Evolutionary conservation across 2,329 filamentous ascomycete species (phyloP).

Genomic region (Epichloe sylvatica): DNA sequence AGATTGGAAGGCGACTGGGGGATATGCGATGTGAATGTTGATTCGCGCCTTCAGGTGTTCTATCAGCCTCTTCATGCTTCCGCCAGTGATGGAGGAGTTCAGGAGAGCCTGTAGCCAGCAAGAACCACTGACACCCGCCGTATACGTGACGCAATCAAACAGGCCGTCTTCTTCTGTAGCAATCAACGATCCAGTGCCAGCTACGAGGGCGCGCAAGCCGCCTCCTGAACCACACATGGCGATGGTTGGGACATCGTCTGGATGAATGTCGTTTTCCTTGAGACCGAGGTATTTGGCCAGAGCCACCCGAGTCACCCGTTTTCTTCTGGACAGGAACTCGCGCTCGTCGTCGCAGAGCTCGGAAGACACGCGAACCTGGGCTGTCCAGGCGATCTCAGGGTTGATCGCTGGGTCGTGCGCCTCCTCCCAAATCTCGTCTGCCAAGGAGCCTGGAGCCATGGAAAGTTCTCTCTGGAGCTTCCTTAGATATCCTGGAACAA

Average conservation of each 20-base stretch:
- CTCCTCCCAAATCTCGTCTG: conserved; percentile 87
- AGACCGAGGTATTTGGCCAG: conserved; percentile 73
- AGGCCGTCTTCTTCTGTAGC: conserved; percentile 75
- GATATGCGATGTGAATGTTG: conserved; percentile 82
- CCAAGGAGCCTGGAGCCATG: conserved; percentile 73
- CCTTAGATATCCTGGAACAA: conserved; percentile 59
- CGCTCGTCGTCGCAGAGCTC: conserved; percentile 76
- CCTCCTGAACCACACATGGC: conserved; percentile 95
- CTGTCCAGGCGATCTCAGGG: conserved; percentile 74
- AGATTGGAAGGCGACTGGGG: conserved; percentile 71
- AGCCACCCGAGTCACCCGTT: conserved; percentile 53
- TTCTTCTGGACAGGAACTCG: conserved; percentile 55
- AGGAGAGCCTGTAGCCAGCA: conserved; percentile 91
- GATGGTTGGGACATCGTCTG: conserved; percentile 84
- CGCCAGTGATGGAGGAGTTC: conserved; percentile 54
- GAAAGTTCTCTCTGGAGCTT: conserved; percentile 83
- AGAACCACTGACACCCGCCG: conserved; percentile 85
- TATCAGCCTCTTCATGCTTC: conserved; percentile 55
- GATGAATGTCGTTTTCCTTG: conserved; percentile 67
- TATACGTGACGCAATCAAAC: conserved; percentile 90
- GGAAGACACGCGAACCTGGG: conserved; percentile 66
- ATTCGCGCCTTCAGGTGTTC: conserved; percentile 78
- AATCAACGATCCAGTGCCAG: conserved; percentile 75
- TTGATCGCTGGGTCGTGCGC: conserved; percentile 72
- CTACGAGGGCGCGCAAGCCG: conserved; percentile 76